Percentiles rank a stretch among this genome's conserved stretches.
Conservation (phyloP, 2,329 filamentous ascomycete species). For the Graphilbum fragrans region DNA sequence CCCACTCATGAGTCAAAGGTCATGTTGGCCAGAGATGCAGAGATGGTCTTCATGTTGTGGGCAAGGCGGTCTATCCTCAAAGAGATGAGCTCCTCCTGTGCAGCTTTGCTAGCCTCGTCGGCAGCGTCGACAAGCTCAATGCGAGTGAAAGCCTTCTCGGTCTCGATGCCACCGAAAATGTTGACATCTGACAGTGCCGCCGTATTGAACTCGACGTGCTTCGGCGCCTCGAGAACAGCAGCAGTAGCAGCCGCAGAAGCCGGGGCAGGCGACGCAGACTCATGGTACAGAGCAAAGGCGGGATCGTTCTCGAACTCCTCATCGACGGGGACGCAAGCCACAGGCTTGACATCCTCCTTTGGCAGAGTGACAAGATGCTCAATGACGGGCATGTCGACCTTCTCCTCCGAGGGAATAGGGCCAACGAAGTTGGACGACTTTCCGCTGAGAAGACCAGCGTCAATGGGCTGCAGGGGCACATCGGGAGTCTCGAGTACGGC, state of each 20-base stretch:
- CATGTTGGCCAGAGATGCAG: no score
- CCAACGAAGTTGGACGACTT: constrained; percentile 50
- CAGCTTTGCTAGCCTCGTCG: constrained; percentile 36
- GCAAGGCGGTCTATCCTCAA: constrained; percentile 38
- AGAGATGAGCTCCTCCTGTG: constrained; percentile 29
- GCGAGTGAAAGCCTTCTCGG: constrained; percentile 51
- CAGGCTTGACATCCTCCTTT: constrained; percentile 16
- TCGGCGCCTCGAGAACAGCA: constrained; percentile 11
- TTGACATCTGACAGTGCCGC: constrained; percentile 26
- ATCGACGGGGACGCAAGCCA: constrained; percentile 28
- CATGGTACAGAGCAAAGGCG: constrained; percentile 48
- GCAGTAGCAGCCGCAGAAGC: constrained; percentile 15
- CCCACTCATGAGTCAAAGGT: no score
- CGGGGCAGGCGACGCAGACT: constrained; percentile 18
- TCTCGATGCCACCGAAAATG: constrained; percentile 41
- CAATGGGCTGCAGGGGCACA: constrained; percentile 29
- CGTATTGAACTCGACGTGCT: constrained; percentile 26
- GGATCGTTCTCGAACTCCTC: constrained; percentile 51
- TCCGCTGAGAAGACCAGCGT: constrained; percentile 53
- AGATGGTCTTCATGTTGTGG: constrained; percentile 22
- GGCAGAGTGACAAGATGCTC: constrained; percentile 30
- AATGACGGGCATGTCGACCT: constrained; percentile 43
- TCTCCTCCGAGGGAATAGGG: constrained; percentile 34
- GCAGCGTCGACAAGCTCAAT: constrained; percentile 52
- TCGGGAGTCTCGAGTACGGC: constrained; percentile 33